phyloP scores from a whole-genome alignment of 108 stramenopile species.

The Cylindrotheca closterium region DNA sequence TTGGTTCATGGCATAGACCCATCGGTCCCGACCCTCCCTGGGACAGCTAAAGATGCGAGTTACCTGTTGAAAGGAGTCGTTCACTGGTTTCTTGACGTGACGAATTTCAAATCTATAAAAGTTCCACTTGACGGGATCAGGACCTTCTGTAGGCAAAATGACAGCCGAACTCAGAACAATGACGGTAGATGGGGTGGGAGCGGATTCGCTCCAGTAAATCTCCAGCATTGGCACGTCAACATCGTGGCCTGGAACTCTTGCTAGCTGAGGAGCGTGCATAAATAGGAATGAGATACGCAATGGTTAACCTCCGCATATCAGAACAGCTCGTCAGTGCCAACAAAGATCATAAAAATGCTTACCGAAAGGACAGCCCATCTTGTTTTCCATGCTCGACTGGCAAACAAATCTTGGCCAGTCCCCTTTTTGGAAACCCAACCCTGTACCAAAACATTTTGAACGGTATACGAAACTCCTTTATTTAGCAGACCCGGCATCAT shows the following conservation, averaged over 20 bases:
- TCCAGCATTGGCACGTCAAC: constrained; percentile 51
- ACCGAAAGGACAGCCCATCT: constrained; percentile 59
- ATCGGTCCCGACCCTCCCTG: constrained; percentile 45
- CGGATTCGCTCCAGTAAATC: constrained; percentile 43
- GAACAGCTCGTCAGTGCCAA: too few relatives aligned
- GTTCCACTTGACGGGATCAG: constrained; percentile 38
- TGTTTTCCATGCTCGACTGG: constrained; percentile 57
- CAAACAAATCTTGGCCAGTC: constrained; percentile 57
- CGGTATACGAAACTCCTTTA: constrained; percentile 31
- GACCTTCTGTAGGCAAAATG: constrained; percentile 44
- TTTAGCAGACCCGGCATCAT: constrained; percentile 42
- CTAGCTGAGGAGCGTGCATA: constrained; percentile 34
- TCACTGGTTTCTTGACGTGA: constrained; percentile 36
- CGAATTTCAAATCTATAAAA: constrained; percentile 53
- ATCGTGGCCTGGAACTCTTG: constrained; percentile 39
- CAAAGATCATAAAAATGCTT: constrained; percentile 16
- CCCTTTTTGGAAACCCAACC: constrained; percentile 80
- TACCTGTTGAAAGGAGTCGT: constrained; percentile 10
- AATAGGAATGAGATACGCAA: neutral
- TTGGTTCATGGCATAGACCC: constrained; percentile 61
- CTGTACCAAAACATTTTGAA: constrained; percentile 41
- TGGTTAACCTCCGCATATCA: neutral
- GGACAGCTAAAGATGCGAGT: constrained; percentile 59
- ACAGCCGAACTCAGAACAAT: constrained; percentile 61
- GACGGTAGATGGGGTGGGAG: constrained; percentile 51